Base-by-base conservation (phyloP, 2,329 filamentous ascomycete genomes). In the Sporothrix variecibatus region DNA sequence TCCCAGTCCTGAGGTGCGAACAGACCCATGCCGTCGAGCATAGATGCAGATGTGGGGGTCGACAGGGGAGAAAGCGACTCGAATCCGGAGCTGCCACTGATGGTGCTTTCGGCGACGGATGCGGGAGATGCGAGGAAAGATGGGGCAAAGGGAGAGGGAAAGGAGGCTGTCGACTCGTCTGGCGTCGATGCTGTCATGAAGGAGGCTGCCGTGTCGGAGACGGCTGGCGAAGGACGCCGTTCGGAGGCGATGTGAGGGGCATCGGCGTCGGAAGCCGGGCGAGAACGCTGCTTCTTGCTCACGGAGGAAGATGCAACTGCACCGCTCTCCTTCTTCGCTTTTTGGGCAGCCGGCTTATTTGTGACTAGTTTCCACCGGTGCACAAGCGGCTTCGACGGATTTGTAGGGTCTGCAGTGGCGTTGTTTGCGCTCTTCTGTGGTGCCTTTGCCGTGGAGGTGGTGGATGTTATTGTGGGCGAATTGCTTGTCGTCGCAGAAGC, bases 311-410 rank as follows among this genome's bases (percentile, higher is more conserved):
- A n/a, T 34, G 15, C 17, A 43, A 7, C 58, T 1, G 3, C 46
- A 64, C 68, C 49, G 64, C 68, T 56, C 26, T 68, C 67, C 15
- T 56, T 60, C 34, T 71, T 70, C 9, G 51, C 34, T 28, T 71
- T 72, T 11, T 68, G 49, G 7, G 69, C 51, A 8, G 74, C 68
- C 17, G 76, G 67, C 69, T 76, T 49, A 20, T 17, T 78, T 3
- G 77, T 77, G 15, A 80, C 77, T 60, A 81, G 80, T 72, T 76
- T 80, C 75, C 80, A 78, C 58, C 77, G 78, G 38, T 76, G 78
- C 28, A 77, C 75, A 15, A 78, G 70, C 15, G 76, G 65, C 46
- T 75, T 75, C 26, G 68, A 38, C 9, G 74, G 40, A 6, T 68
- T 43, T 15, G 70, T 68, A 2, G 40, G 34, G 34, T 62, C 40